Base-by-base conservation (phyloP, 352 stramenopile genomes). In the Halophytophthora polymorphica region DNA sequence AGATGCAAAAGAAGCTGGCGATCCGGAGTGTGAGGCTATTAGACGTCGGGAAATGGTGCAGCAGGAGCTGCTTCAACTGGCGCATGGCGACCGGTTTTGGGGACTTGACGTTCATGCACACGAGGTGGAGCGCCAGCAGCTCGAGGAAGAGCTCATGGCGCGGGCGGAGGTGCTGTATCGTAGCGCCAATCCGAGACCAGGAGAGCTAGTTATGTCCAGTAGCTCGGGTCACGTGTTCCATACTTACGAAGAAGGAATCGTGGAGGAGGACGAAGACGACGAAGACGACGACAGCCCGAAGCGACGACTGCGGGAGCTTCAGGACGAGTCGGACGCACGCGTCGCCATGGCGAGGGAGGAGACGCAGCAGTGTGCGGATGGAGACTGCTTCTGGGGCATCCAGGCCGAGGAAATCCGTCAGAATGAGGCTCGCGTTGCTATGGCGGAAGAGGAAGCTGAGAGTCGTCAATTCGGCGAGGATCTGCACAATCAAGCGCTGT, bases 301-400 rank as follows among this genome's bases (percentile, higher is more conserved):
- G 15, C 53, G 46, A 5, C 42, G 52, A 14, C 51, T 75, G 29
- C 38, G 18, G n/a, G 67, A 77, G 28, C 15, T 49, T 0, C 41
- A 69, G 12, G 45, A 50, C 2, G 70, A 86, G 41, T 37, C 56
- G 0, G 55, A 63, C 6, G 74, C 68, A 42, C 44, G 54, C 0
- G 47, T 65, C 17, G 57, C 52, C 3, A 81, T 86, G 74, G 29
- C 38, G 6, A 15, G 28, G 0, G 63, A 82, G 47, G 77, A 86
- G 39, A 23, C 35, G 11, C 41, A 66, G 18, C 77, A 88, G 50
- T 76, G 72, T n/a, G 44, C 53, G 3, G 45, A 81, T 21, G 44
- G 42, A n/a, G 77, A 88, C 28, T 55, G 25, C 0, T 86, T 88
- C 46, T 88, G 77, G 77, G 77, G 77, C 1, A 84, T 86, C 18